Evolutionary conservation across 345 rosid genomes (phyloP).

Genomic region (Gossypium longicalyx): DNA sequence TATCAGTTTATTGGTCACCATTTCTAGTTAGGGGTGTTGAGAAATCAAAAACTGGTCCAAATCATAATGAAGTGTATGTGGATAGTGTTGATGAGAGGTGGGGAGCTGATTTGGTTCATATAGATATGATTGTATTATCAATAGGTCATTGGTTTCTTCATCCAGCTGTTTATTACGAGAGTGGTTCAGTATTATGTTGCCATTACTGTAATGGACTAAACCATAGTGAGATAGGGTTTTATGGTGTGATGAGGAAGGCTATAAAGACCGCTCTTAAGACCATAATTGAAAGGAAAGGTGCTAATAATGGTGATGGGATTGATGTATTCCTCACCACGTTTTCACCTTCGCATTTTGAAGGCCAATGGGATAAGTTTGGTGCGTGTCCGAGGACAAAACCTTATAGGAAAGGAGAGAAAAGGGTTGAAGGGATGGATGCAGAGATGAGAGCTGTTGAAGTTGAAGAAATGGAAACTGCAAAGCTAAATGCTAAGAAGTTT

Average conservation of each 20-base stretch:
- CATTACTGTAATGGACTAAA: slow-evolving; percentile 71
- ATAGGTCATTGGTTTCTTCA: slow-evolving; percentile 93
- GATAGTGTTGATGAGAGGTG: slow-evolving; percentile 75
- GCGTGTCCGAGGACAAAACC: slow-evolving; percentile 86
- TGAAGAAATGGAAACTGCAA: slow-evolving; percentile 54
- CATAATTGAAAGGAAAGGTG: slow-evolving; percentile 32
- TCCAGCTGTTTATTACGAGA: slow-evolving; percentile 75
- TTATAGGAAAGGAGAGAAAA: slow-evolving; percentile 49
- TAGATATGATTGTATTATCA: slow-evolving; percentile 62
- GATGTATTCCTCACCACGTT: slow-evolving; percentile 62
- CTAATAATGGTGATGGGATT: slow-evolving; percentile 16
- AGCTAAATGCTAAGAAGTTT: slow-evolving; percentile 21
- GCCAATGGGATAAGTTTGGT: slow-evolving; percentile 86
- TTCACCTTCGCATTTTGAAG: slow-evolving; percentile 91
- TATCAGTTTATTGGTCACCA: slow-evolving; percentile 94
- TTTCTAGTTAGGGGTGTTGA: slow-evolving; percentile 79
- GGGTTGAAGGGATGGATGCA: slow-evolving; percentile 69
- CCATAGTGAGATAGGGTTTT: slow-evolving; percentile 73
- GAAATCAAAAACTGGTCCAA: slow-evolving; percentile 54
- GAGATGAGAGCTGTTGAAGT: slow-evolving; percentile 67
- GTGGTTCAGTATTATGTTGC: slow-evolving; percentile 64
- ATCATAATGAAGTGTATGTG: slow-evolving; percentile 60
- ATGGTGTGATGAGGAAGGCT: slow-evolving; percentile 67
- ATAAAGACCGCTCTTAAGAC: slow-evolving; percentile 57
- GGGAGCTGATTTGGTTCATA: slow-evolving; percentile 55